These are phyloP conservation scores for Metschnikowia lochheadii DNA, from an alignment of 805 yeast species.

Conservation along the genomic window DNA sequence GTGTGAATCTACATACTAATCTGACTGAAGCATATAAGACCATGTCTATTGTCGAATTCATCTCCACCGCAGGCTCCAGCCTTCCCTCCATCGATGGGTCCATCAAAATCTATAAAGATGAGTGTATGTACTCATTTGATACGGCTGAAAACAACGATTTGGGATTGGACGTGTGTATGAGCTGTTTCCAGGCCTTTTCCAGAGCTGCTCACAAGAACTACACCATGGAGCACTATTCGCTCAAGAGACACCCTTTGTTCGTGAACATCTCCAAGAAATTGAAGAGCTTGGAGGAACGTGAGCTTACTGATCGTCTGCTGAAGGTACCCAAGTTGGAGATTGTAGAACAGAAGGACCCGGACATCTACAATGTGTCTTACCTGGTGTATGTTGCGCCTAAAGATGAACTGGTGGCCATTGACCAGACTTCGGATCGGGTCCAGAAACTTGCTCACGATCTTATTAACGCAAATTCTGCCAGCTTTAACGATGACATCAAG, in stretches of 20 bases:
- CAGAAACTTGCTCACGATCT: slow-evolving; percentile 40
- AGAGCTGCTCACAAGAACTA: slow-evolving; percentile 42
- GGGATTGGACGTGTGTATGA: slow-evolving; percentile 75
- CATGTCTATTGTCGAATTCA: slow-evolving; percentile 9
- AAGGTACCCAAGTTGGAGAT: slow-evolving; percentile 67
- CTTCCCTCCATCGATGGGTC: slow-evolving; percentile 22
- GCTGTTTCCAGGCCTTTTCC: slow-evolving; percentile 69
- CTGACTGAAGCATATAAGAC: not conserved
- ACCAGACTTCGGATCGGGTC: slow-evolving; percentile 20
- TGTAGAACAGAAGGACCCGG: slow-evolving; percentile 58
- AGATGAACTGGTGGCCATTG: slow-evolving; percentile 24
- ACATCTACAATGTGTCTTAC: slow-evolving; percentile 48
- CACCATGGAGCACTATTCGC: slow-evolving; percentile 51
- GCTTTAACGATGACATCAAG: slow-evolving; percentile 63
- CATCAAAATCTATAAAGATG: slow-evolving; percentile 69
- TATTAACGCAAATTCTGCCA: slow-evolving; percentile 54
- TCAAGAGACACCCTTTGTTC: slow-evolving; percentile 51
- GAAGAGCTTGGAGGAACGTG: slow-evolving; percentile 30
- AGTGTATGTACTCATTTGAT: slow-evolving; percentile 83
- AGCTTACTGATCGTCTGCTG: slow-evolving; percentile 13
- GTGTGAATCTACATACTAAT: too few species aligned
- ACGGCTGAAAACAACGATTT: slow-evolving; percentile 46
- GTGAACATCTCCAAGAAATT: slow-evolving; percentile 54
- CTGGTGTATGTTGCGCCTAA: slow-evolving; percentile 37
- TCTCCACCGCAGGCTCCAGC: slow-evolving; percentile 8